Evolutionary conservation across 345 rosid species (phyloP), one percentile per base, ranked within the genome.

Genomic region (Murraya paniculata): DNA sequence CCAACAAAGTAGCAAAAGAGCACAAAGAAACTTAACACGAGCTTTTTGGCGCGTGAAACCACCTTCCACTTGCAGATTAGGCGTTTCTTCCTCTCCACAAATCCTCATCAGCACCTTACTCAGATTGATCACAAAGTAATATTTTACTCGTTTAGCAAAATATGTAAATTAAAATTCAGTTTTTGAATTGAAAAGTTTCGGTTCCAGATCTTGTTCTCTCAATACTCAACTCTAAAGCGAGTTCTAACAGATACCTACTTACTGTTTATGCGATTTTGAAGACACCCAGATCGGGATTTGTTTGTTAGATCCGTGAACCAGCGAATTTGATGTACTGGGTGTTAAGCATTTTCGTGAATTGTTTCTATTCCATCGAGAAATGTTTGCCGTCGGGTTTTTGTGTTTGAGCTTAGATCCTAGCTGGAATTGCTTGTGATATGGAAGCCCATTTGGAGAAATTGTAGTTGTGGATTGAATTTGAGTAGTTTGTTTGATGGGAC

Each of bases 401-500:
- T 25, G 48, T 72, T 33, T 66, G 73, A 74, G 77, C 75, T 41
- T 76, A 79, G 86, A 85, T 78, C 86, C 76, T 77, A 41, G 71
- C 41, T 21, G 74, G 76, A 71, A 53, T 53, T 41, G 64, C 27
- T 69, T 45, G 75, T 84, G 58, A 61, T 55, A 68, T 81, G 83
- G 84, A 74, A 82, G n/a, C 84, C 80, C 73, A 18, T 75, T 79
- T 66, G 68, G 75, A 79, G 72, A 81, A 74, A 75, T 62, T 75
- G 67, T 61, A 31, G 58, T 65, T 62, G 24, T 30, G 39, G 27
- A 35, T 76, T 65, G 72, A 73, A 60, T 39, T 81, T 79, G 79
- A 81, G 79, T 64, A 65, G 48, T 61, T 74, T 73, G 66, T 68
- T 78, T 80, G 71, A 78, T 77, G 86, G 79, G 82, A 85, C 83